phyloP scores from a whole-genome alignment of 2,329 filamentous ascomycete species.

The Calonectria leucothoes region DNA sequence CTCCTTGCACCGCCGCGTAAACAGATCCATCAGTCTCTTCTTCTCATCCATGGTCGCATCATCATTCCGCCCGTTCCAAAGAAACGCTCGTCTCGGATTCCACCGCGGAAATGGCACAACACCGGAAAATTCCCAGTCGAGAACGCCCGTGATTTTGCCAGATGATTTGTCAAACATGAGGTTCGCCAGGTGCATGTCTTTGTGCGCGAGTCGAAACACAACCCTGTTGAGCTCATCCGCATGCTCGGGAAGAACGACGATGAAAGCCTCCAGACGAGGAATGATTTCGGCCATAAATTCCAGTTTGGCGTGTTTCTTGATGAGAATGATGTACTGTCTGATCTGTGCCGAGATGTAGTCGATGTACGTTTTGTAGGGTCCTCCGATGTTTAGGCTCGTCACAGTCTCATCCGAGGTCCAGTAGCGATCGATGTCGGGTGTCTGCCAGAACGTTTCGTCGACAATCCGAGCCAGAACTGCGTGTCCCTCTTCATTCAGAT shows the following conservation, averaged over 20 bases:
- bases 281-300: conserved; percentile 38
- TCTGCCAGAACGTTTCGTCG: conserved; percentile 15
- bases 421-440: not conserved
- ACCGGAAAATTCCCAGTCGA: conserved; percentile 48
- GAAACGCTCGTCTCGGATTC: conserved; percentile 49
- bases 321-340: not conserved
- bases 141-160: not conserved
- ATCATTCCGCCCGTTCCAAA: conserved; percentile 44
- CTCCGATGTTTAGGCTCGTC: conserved; percentile 41
- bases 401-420: conserved; percentile 30
- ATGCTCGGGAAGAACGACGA: conserved; percentile 25
- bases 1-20: conserved; percentile 3
- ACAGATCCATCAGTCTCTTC: conserved; percentile 1
- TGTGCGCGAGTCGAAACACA: conserved; percentile 47
- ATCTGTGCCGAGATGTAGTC: conserved; percentile 33
- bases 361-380: conserved; percentile 42
- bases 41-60: not conserved
- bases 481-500: not conserved
- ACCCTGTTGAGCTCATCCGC: conserved; percentile 14
- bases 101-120: conserved; percentile 49
- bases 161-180: conserved; percentile 48
- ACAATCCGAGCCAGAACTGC: not conserved
- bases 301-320: not conserved
- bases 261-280: conserved; percentile 43
- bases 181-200: conserved; percentile 53